Conservation (phyloP, 2,329 filamentous ascomycete species). For the Coleophoma cylindrospora region DNA sequence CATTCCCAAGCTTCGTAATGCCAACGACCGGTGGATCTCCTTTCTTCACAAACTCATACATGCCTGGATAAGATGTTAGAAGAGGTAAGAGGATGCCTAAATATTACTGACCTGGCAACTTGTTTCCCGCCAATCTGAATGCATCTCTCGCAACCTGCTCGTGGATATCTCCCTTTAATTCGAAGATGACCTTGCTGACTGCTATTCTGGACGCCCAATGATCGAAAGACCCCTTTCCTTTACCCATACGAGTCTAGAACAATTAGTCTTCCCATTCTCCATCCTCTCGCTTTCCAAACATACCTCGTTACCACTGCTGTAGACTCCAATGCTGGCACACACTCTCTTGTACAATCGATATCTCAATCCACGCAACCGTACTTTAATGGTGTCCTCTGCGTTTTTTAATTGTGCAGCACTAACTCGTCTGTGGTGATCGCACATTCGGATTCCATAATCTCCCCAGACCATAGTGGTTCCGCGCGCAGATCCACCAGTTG, state of each 20-base stretch:
- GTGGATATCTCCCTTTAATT: conserved; percentile 86
- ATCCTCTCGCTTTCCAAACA: conserved; percentile 16
- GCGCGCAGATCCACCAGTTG: conserved; percentile 84
- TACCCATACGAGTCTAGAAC: conserved; percentile 85
- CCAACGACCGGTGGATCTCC: conserved; percentile 87
- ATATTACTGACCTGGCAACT: conserved; percentile 71
- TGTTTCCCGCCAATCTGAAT: conserved; percentile 89
- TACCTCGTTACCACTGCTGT: conserved; percentile 89
- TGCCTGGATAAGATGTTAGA: conserved; percentile 41
- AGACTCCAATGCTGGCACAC: conserved; percentile 90
- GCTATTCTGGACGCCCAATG: conserved; percentile 90
- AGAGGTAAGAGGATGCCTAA: conserved; percentile 2
- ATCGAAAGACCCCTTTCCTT: conserved; percentile 96
- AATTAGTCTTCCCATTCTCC: background rate
- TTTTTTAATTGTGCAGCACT: conserved; percentile 81
- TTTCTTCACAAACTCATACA: conserved; percentile 92
- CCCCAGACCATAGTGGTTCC: conserved; percentile 96
- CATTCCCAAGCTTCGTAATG: conserved; percentile 74
- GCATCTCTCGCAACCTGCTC: conserved; percentile 93
- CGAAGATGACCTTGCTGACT: conserved; percentile 88
- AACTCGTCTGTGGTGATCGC: conserved; percentile 87
- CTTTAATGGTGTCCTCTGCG: conserved; percentile 90
- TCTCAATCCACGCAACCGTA: conserved; percentile 80
- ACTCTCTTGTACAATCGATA: conserved; percentile 91
- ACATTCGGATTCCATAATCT: conserved; percentile 91